Evolutionary conservation across 495 filamentous ascomycete genomes (phyloP).

Genomic region (Aspergillus egyptiacus): DNA sequence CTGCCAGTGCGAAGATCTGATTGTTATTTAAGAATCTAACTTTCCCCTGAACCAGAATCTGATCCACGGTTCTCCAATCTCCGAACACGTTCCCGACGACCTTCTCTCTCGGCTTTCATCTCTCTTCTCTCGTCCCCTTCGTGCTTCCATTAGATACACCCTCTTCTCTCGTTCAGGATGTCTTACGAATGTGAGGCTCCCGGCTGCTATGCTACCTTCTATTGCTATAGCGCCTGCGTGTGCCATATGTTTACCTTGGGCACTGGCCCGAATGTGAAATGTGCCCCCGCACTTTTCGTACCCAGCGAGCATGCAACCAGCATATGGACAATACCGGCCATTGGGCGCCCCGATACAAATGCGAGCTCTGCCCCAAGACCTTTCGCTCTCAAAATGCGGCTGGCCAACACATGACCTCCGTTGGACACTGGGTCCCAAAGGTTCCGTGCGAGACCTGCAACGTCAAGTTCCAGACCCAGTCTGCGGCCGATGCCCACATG

Average conservation of each 20-base stretch:
- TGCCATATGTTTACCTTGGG: not conserved
- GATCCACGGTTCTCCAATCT: too few species aligned
- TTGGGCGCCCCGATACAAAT: slow-evolving; percentile 26
- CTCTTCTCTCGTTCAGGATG: not conserved
- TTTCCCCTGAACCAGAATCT: too few species aligned
- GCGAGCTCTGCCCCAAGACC: slow-evolving; percentile 30
- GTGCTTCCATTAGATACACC: not conserved
- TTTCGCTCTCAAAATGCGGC: slow-evolving; percentile 22
- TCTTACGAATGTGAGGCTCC: slow-evolving; percentile 8
- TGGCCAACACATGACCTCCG: slow-evolving; percentile 35
- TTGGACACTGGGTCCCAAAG: slow-evolving; percentile 26
- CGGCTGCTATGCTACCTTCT: not conserved
- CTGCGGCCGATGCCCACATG: slow-evolving; percentile 36
- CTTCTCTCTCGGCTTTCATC: not conserved
- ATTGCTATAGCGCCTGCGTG: not conserved
- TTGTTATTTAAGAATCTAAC: too few species aligned
- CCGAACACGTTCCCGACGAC: too few species aligned
- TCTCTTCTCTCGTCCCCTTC: not conserved
- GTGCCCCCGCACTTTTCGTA: slow-evolving; percentile 22
- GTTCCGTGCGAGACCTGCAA: slow-evolving; percentile 35
- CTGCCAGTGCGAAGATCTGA: too few species aligned
- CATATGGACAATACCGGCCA: slow-evolving; percentile 29
- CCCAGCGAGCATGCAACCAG: slow-evolving; percentile 15
- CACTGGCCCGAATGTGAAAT: slow-evolving; percentile 27
- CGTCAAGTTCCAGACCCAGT: slow-evolving; percentile 19